These are phyloP conservation scores for Priceomyces carsonii DNA, from an alignment of 805 yeast genomes.

Conservation along the genomic window DNA sequence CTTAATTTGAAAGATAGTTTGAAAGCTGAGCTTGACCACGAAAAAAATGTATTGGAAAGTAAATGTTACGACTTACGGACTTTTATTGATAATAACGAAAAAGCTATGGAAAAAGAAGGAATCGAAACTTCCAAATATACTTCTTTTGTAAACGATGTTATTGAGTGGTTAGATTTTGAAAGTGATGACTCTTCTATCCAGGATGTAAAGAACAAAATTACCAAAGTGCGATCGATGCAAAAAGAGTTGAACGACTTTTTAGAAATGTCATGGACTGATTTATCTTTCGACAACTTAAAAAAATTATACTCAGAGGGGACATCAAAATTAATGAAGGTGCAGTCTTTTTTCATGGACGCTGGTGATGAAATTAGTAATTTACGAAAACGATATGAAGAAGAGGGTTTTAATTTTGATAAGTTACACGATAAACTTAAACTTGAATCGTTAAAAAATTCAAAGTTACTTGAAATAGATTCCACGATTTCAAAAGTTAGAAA, in stretches of 20 bases:
- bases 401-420: constrained; percentile 52
- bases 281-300: constrained; percentile 47
- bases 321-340: constrained; percentile 40
- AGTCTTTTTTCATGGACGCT: constrained; percentile 44
- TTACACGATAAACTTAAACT: constrained; percentile 48
- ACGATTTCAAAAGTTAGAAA: constrained; percentile 19
- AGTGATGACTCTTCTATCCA: constrained; percentile 49
- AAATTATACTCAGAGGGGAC: constrained; percentile 45
- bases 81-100: constrained; percentile 55
- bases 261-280: constrained; percentile 45
- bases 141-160: constrained; percentile 42
- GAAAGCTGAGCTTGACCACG: constrained; percentile 53
- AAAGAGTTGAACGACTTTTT: constrained; percentile 32
- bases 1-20: constrained; percentile 58
- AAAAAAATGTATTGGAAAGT: constrained; percentile 70
- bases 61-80: constrained; percentile 69
- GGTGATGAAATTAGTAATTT: constrained; percentile 46
- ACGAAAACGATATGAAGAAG: constrained; percentile 42
- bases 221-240: constrained; percentile 18
- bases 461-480: constrained; percentile 2
- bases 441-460: constrained; percentile 14
- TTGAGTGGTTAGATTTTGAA: constrained; percentile 82
- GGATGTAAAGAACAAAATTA: constrained; percentile 25
- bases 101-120: constrained; percentile 39
- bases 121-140: constrained; percentile 11